A percentile compares a stretch with the other conserved stretches of the same genome.
Evolutionary conservation across 176 grass and related monocot genomes (phyloP).

Genomic region (Rhipidocladum racemiflorum): DNA sequence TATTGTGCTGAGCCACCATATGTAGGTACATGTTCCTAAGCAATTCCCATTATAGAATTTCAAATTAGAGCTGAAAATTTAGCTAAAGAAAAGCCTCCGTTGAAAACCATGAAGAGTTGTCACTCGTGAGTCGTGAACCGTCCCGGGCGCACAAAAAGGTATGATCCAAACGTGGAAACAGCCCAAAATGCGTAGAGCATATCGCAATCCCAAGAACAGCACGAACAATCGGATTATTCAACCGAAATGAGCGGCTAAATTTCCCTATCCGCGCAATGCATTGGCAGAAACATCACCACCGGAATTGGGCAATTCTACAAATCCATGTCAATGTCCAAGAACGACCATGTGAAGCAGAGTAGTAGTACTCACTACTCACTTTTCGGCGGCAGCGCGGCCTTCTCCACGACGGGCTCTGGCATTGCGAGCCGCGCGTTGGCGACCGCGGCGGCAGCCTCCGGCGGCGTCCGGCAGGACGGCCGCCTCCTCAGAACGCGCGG

Average conservation of each 20-base stretch:
- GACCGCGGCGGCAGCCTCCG: conserved; percentile 26
- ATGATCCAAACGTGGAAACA: neutral
- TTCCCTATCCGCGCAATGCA: neutral
- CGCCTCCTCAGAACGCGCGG: conserved; percentile 61
- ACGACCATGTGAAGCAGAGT: neutral
- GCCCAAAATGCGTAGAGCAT: neutral
- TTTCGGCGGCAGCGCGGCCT: conserved; percentile 49
- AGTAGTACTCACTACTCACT: conserved; percentile 73
- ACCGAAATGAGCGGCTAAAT: neutral
- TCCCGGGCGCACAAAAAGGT: neutral
- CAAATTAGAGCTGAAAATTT: neutral
- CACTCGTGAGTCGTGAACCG: neutral
- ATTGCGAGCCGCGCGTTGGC: neutral
- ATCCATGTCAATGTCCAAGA: neutral
- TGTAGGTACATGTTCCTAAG: neutral
- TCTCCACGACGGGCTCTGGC: conserved; percentile 37
- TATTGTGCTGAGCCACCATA: conserved; percentile 24
- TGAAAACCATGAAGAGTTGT: neutral
- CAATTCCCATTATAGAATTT: neutral
- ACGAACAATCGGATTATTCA: neutral
- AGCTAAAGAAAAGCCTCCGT: neutral
- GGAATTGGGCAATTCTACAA: neutral
- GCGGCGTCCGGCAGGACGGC: conserved; percentile 57
- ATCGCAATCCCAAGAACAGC: neutral
- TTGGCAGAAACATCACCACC: neutral